phyloP scores from a whole-genome alignment of 202 grass and related monocot species.

The Cymbopogon flexuosus region DNA sequence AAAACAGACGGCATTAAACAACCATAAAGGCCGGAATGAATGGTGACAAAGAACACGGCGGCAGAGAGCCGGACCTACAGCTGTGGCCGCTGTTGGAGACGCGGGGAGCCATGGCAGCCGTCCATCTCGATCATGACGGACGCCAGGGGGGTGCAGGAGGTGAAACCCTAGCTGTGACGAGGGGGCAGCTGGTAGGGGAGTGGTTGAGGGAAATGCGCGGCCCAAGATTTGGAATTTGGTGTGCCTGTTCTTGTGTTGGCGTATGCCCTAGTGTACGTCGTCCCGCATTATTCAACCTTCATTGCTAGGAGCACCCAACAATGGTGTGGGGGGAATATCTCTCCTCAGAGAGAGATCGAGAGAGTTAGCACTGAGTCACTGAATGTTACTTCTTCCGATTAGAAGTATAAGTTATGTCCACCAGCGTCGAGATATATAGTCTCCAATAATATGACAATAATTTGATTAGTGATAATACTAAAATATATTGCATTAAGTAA shows the following conservation, averaged over 20 bases:
- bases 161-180: conserved; percentile 57
- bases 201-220: conserved; percentile 68
- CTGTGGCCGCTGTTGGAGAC: conserved; percentile 34
- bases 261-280: conserved; percentile 13
- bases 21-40: conserved; percentile 39
- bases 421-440: neutral
- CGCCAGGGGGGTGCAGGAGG: neutral
- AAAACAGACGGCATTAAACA: conserved; percentile 47
- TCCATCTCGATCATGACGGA: conserved; percentile 37
- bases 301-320: conserved; percentile 1
- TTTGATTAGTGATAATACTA: neutral
- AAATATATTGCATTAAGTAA: neutral
- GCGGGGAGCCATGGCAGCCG: conserved; percentile 6
- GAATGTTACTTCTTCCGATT: neutral
- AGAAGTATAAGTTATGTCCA: neutral
- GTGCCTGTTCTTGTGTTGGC: conserved; percentile 25
- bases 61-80: conserved; percentile 61
- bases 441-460: neutral
- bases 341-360: neutral
- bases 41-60: conserved; percentile 51
- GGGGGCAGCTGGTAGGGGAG: conserved; percentile 35
- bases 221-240: conserved; percentile 53
- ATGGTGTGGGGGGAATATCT: neutral
- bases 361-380: conserved; percentile 1
- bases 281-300: conserved; percentile 33